phyloP scores from a whole-genome alignment of 371 early-diverging fungal species.

The Globomyces sp. region DNA sequence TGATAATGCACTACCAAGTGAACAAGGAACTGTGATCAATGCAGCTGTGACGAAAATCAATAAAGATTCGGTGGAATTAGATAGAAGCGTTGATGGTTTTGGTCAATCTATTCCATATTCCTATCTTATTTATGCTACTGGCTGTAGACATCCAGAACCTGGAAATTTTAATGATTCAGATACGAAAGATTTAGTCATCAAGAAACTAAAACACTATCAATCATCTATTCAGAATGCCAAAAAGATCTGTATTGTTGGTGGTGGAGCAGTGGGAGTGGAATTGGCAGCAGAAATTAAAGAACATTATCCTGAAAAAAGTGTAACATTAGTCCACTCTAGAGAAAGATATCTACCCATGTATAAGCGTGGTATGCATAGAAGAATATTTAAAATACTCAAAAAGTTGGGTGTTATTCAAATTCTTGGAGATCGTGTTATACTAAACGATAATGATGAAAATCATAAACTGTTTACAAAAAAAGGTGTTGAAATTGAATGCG shows the following conservation, averaged over 20 bases:
- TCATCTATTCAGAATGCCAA: slow-evolving; percentile 22
- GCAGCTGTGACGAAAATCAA: slow-evolving; percentile 52
- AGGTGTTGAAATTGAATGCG: slow-evolving; percentile 53
- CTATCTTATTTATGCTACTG: too few relatives aligned
- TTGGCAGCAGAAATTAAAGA: slow-evolving; percentile 41
- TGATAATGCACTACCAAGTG: slow-evolving; percentile 43
- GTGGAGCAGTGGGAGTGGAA: slow-evolving; percentile 57
- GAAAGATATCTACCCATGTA: slow-evolving; percentile 54
- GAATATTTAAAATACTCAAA: slow-evolving; percentile 42
- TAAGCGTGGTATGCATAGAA: slow-evolving; percentile 47
- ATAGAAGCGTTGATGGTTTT: slow-evolving; percentile 26
- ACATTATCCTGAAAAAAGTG: slow-evolving; percentile 27
- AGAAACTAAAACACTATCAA: too few relatives aligned
- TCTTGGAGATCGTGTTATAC: slow-evolving; percentile 17
- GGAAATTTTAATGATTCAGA: too few relatives aligned
- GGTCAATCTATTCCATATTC: too few relatives aligned
- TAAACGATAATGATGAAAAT: not conserved
- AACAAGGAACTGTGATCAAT: slow-evolving; percentile 52
- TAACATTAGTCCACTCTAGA: slow-evolving; percentile 46
- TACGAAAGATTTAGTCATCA: too few relatives aligned
- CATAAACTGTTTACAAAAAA: not conserved
- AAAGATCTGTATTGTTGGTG: slow-evolving; percentile 60
- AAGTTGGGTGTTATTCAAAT: slow-evolving; percentile 17
- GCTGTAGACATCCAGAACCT: too few relatives aligned
- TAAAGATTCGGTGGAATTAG: slow-evolving; percentile 52